Base-by-base conservation (phyloP, 1,284 basidiomycete species). In the Uromyces viciae-fabae region DNA sequence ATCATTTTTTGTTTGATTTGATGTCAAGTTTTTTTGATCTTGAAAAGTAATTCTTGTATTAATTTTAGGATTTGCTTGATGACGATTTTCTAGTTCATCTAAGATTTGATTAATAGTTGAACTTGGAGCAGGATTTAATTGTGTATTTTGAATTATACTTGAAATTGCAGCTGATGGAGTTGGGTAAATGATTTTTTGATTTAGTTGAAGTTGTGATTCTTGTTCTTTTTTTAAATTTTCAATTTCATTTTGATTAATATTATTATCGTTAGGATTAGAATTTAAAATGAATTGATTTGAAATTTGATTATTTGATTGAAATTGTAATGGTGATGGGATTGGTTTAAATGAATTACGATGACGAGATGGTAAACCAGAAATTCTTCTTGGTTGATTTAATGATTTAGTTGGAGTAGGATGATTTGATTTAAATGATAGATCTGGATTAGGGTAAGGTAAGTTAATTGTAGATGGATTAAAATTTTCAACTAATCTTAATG, bases 361-460 rank as follows among this genome's bases (percentile, higher is more conserved):
- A 3, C 66, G 38, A 46, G 25, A 42, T 4, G 66, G 66, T 46
- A 69, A 28, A 25, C 38, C 66, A n/a, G 66, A 69, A 42, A 69
- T 69, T 25, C 38, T 40, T 3, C 66, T 36, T 19, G 38, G 66
- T 25, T 69, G 66, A 31, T 19, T 36, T 2, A 28, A 36, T 1
- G 66, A 43, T 9, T 69, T n/a, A 42, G 46, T 46, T 25, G 25
- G 66, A 46, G 66, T 69, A 42, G 28, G 40, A n/a, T 40, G 66
- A 17, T 2, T 25, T 11, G 66, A 42, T 25, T 42, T 69, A 4
- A 40, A 38, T 40, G 66, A 69, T 69, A 69, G 38, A 69, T 69
- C 66, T 14, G 66, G 66, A 40, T 69, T 69, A 46, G 66, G 66
- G 33, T 69, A 69, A 14, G 66, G 66, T 69, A 69, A 42, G 40